Base-by-base conservation (phyloP, 2,329 filamentous ascomycete genomes). In the Ascochyta clinopodiicola region DNA sequence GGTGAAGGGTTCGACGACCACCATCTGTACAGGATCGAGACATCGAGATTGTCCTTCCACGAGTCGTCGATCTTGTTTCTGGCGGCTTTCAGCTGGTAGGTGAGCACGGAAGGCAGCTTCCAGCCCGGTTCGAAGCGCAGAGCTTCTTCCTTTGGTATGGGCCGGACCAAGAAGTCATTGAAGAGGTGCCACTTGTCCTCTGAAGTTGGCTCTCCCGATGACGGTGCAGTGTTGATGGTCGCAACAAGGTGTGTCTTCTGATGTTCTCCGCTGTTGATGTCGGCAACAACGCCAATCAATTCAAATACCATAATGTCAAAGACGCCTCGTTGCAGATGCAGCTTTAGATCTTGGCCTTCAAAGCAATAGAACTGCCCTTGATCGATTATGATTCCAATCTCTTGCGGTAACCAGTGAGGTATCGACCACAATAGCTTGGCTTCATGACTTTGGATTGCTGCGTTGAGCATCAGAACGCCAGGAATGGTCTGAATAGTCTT, bases 341-440 rank as follows among this genome's bases (percentile, higher is more conserved):
- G 78, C 70, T 88, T 89, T 61, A 99, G 77, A 67, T 98, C 93
- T 48, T 96, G 89, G 2, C 95, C 94, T 75, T 99, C 93, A 62
- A 92, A 98, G 75, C 93, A 97, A 75, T 91, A 93, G 70, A 98
- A 91, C 69, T 96, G 91, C n/a, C 91, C 92, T 67, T 91, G 86
- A 56, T 96, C 91, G 53, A 96, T 86, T 53, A 96, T 91, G 68
- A 99, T 86, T 34, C 95, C 95, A 67, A 99, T 93, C 73, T 98
- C 92, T 69, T 95, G 90, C 0, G 95, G 95, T 12, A 99, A 81
- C 88, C 94, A 99, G 15, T 91, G 91, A 0, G 91, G 91, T 12
- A 88, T 91, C 1, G 91, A 86, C 96, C 96, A 99, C 15, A 96
- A 82, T 56, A 89, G 84, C 65, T 88, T 88, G 32, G 92, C 86